A percentile compares a stretch with the other conserved stretches of the same genome.
These are phyloP conservation scores for Leptomonas seymouri DNA, from an alignment of 208 protist genomes.

Conservation along the genomic window DNA sequence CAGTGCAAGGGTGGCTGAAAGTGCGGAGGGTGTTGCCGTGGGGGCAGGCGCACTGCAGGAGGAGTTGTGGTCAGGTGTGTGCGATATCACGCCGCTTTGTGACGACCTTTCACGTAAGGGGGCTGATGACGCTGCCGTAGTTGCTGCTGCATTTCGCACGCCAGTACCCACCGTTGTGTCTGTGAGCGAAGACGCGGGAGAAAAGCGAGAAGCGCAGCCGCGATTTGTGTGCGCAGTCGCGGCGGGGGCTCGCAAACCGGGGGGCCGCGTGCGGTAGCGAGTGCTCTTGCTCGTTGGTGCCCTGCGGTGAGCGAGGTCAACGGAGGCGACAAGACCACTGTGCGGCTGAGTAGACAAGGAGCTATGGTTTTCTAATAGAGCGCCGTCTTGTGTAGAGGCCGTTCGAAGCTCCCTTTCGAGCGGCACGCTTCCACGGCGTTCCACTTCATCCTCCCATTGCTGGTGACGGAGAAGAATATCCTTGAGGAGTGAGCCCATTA, in stretches of 20 bases:
- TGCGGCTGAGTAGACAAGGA: too few species aligned
- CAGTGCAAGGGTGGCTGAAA: slow-evolving; percentile 30
- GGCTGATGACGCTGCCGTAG: neutral
- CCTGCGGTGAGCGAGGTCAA: neutral
- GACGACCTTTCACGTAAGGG: too few species aligned
- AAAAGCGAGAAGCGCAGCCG: neutral
- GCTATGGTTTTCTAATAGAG: neutral
- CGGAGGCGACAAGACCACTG: too few species aligned
- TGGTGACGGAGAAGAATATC: slow-evolving; percentile 21
- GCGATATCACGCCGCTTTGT: too few species aligned
- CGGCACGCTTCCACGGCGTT: neutral
- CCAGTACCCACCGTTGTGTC: neutral
- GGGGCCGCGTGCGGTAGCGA: slow-evolving; percentile 2
- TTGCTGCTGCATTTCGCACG: too few species aligned
- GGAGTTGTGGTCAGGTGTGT: too few species aligned
- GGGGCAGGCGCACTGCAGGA: too few species aligned
- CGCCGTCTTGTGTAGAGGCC: neutral
- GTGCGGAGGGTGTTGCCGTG: too few species aligned
- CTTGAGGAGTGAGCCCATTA: slow-evolving; percentile 12
- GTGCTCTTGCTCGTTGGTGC: neutral
- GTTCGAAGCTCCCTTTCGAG: neutral
- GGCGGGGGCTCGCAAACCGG: neutral
- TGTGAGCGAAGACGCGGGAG: neutral
- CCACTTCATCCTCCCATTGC: slow-evolving; percentile 15
- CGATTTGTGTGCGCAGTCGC: neutral